phyloP scores from a whole-genome alignment of 805 yeast genomes.

The Maudiozyma saulgeensis region DNA sequence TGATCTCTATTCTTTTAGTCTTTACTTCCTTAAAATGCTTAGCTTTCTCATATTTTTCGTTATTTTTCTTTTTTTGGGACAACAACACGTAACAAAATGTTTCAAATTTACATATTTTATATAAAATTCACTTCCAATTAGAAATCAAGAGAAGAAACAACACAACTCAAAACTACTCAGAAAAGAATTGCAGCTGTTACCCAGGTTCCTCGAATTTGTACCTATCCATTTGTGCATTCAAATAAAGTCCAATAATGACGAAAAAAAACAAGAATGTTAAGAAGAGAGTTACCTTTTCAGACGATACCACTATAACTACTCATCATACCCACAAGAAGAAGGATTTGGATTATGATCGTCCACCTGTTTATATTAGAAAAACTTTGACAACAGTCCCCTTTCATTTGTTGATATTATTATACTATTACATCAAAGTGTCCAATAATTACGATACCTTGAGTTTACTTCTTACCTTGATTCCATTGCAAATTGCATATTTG shows the following conservation, averaged over 20 bases:
- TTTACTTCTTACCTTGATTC: constrained; percentile 23
- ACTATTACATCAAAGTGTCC: constrained; percentile 25
- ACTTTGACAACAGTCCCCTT: constrained; percentile 24
- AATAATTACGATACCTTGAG: constrained; percentile 21
- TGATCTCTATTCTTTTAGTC: too few relatives aligned
- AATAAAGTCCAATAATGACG: neutral
- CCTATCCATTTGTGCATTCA: neutral
- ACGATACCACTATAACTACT: constrained; percentile 24
- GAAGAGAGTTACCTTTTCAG: constrained; percentile 28
- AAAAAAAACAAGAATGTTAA: constrained; percentile 14
- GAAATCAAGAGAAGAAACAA: too few relatives aligned
- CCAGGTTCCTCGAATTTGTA: too few relatives aligned
- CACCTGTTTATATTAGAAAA: constrained; percentile 28
- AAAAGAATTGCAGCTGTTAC: too few relatives aligned
- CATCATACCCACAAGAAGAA: constrained; percentile 16
- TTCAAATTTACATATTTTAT: too few relatives aligned
- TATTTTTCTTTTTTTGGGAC: too few relatives aligned
- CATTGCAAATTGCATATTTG: constrained; percentile 31
- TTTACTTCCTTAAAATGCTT: too few relatives aligned
- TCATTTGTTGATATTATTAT: constrained; percentile 27
- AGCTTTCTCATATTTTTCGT: too few relatives aligned
- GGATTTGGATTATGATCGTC: constrained; percentile 19
- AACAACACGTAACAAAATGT: too few relatives aligned
- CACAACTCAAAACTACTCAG: too few relatives aligned
- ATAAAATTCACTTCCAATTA: too few relatives aligned